These are phyloP conservation scores for Postia placenta DNA, from an alignment of 768 basidiomycete genomes.

Conservation along the genomic window DNA sequence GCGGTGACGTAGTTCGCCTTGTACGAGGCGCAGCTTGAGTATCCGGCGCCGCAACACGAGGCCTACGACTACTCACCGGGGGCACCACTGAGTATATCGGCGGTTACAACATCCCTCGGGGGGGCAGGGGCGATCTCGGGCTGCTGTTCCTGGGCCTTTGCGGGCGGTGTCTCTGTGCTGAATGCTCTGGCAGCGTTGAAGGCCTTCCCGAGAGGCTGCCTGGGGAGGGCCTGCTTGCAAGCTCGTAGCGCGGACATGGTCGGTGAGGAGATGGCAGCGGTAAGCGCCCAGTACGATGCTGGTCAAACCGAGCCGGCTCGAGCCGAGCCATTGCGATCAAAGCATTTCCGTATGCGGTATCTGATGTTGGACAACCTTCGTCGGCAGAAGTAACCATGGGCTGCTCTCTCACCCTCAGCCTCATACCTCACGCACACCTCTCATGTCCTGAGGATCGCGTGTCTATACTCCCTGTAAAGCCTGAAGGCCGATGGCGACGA, in stretches of 20 bases:
- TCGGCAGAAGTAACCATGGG: too few species aligned
- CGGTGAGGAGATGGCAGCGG: background rate
- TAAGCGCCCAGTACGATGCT: background rate
- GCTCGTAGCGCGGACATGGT: conserved; percentile 54
- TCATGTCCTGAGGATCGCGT: background rate
- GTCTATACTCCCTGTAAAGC: background rate
- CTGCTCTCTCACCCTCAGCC: too few species aligned
- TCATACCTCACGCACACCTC: too few species aligned
- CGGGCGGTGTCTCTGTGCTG: conserved; percentile 20
- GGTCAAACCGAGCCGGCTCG: background rate
- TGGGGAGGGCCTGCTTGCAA: conserved; percentile 22
- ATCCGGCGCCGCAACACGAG: too few species aligned
- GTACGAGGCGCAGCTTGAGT: too few species aligned
- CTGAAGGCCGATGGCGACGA: conserved; percentile 26
- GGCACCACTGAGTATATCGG: conserved; percentile 82
- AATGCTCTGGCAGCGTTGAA: conserved; percentile 13
- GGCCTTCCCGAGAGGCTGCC: conserved; percentile 17
- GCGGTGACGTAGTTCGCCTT: conserved; percentile 82
- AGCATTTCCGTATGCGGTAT: background rate
- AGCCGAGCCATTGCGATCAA: background rate
- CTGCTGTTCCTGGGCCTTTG: conserved; percentile 23
- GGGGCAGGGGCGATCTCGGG: conserved; percentile 37
- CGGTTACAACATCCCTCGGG: conserved; percentile 57
- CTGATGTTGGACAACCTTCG: background rate
- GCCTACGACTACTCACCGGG: conserved; percentile 48